These are phyloP conservation scores for Phytophthora pinifolia DNA, from an alignment of 352 stramenopile species.

Conservation along the genomic window DNA sequence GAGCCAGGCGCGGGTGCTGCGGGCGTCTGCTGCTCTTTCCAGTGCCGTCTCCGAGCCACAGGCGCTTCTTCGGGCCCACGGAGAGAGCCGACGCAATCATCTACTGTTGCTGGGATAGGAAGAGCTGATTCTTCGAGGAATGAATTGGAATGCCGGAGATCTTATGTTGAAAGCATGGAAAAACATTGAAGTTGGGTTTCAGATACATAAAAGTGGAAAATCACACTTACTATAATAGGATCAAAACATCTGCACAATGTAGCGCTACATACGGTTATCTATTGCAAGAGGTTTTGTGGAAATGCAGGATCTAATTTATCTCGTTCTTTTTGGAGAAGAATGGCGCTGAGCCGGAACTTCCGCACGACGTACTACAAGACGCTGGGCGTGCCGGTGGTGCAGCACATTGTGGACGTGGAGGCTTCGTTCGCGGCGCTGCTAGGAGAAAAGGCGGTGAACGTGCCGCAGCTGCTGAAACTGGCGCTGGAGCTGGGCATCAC, in stretches of 20 bases:
- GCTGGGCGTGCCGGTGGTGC: conserved; percentile 80
- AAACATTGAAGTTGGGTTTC: conserved; percentile 17
- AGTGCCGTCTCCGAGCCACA: conserved; percentile 32
- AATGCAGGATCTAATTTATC: background rate
- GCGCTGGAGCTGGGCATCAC: no score
- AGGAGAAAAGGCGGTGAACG: no score
- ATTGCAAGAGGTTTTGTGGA: no score
- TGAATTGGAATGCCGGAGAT: background rate
- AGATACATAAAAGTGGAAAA: conserved; percentile 1
- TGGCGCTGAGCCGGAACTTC: conserved; percentile 79
- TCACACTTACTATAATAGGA: no score
- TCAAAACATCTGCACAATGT: background rate
- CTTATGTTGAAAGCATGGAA: conserved; percentile 3
- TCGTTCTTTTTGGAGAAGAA: conserved; percentile 15
- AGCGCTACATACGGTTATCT: no score
- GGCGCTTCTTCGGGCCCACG: conserved; percentile 48
- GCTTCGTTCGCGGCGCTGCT: no score
- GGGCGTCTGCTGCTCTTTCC: conserved; percentile 13
- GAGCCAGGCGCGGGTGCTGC: conserved; percentile 31
- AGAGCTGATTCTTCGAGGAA: background rate
- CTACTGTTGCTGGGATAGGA: background rate
- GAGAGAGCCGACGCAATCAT: conserved; percentile 16
- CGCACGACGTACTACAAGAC: conserved; percentile 89
- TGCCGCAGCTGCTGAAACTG: no score
- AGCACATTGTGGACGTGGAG: conserved; percentile 81